Conservation (phyloP, 192 early-diverging fungal genomes). For the Gryganskiella cystojenkinii region DNA sequence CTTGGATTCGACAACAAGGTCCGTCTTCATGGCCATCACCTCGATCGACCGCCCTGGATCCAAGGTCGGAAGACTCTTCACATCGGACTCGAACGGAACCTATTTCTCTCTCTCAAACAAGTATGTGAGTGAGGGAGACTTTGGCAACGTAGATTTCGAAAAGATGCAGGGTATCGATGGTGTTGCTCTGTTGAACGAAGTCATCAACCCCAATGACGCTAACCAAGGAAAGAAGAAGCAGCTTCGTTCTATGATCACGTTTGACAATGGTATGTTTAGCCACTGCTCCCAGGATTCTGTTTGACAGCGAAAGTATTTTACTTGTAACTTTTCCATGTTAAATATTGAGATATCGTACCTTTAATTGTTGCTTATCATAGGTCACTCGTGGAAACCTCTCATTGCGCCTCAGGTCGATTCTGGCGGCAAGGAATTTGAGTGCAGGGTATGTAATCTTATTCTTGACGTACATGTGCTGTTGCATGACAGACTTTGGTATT, state of each 20-base stretch:
- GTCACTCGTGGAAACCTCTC: slow-evolving; percentile 7
- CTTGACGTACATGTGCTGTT: neutral
- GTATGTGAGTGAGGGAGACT: slow-evolving; percentile 78
- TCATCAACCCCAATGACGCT: slow-evolving; percentile 73
- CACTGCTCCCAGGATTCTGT: too few relatives aligned
- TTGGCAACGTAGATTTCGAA: slow-evolving; percentile 92
- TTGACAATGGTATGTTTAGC: slow-evolving; percentile 75
- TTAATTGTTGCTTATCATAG: neutral
- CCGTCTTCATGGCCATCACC: slow-evolving; percentile 76
- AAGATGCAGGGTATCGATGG: slow-evolving; percentile 90
- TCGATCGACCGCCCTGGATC: slow-evolving; percentile 59
- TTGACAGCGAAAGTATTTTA: too few relatives aligned
- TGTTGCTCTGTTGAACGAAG: slow-evolving; percentile 84
- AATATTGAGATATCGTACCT: neutral
- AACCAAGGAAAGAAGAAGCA: slow-evolving; percentile 67
- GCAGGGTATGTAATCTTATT: slow-evolving; percentile 27
- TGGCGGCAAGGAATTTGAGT: slow-evolving; percentile 51
- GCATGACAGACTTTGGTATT: neutral
- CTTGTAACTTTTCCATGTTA: too few relatives aligned
- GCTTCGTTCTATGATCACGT: slow-evolving; percentile 75
- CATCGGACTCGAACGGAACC: slow-evolving; percentile 90
- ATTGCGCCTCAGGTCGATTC: slow-evolving; percentile 57
- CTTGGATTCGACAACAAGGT: slow-evolving; percentile 69
- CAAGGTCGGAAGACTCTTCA: slow-evolving; percentile 89
- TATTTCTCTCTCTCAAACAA: slow-evolving; percentile 79